Percentiles rank a stretch among this genome's conserved stretches.
Conservation (phyloP, 2,329 filamentous ascomycete species). For the Xylariomycetidae sp. region DNA sequence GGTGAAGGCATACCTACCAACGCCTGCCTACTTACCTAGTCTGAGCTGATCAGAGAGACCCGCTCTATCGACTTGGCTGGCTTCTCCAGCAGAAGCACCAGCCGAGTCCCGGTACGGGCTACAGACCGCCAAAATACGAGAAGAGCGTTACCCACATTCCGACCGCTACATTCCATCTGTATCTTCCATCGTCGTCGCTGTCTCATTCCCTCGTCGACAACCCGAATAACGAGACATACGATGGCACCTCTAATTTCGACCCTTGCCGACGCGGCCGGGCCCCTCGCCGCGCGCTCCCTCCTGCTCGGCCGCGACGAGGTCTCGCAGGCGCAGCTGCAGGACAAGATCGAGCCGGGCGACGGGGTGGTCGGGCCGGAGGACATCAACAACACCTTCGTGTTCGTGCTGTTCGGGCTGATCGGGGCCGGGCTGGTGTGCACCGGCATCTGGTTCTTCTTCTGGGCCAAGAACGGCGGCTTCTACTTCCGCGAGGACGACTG, state of each 20-base stretch:
- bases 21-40: background rate
- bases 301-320: conserved; percentile 34
- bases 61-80: conserved; percentile 18
- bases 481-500: conserved; percentile 80
- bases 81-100: conserved; percentile 19
- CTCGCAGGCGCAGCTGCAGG: conserved; percentile 14
- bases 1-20: too few relatives aligned
- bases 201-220: too few relatives aligned
- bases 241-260: conserved; percentile 28
- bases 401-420: conserved; percentile 80
- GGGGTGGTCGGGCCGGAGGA: conserved; percentile 49
- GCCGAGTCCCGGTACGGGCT: conserved; percentile 12
- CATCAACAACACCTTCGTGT: conserved; percentile 65
- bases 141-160: conserved; percentile 5
- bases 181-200: background rate
- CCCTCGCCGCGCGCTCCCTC: conserved; percentile 37
- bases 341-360: conserved; percentile 32
- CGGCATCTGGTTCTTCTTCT: conserved; percentile 97
- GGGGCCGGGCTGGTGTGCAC: conserved; percentile 68
- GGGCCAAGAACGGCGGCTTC: conserved; percentile 94
- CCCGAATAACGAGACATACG: conserved; percentile 1
- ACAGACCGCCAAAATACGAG: conserved; percentile 2
- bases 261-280: conserved; percentile 27
- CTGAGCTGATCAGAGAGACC: conserved; percentile 8
- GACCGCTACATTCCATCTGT: conserved; percentile 1